These are phyloP conservation scores for Closterium sp. DNA, from an alignment of 139 green algal genomes.

Conservation along the genomic window DNA sequence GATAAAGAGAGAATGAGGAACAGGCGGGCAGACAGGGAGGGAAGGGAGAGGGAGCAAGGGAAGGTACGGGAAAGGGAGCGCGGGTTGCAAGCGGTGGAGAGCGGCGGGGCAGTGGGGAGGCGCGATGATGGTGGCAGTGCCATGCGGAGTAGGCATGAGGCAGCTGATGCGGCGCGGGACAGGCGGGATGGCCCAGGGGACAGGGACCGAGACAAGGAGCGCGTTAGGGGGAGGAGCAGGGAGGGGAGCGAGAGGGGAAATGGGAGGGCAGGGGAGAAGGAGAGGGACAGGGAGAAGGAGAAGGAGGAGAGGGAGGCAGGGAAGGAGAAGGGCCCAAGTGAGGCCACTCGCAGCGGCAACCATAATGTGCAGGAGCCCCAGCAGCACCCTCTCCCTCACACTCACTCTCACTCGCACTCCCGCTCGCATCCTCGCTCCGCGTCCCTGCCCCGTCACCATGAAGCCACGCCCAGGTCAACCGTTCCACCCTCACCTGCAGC, in stretches of 20 bases:
- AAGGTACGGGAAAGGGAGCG: too few species aligned
- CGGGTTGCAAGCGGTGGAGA: too few species aligned
- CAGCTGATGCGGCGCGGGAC: background rate
- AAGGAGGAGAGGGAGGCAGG: background rate
- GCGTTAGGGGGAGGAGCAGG: background rate
- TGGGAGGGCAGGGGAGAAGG: background rate
- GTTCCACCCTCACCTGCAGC: background rate
- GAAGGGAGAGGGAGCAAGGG: background rate
- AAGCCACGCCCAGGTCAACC: background rate
- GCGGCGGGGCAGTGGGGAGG: background rate
- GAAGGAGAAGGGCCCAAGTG: background rate
- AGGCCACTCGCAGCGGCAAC: background rate
- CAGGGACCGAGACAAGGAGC: background rate
- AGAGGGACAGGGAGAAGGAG: background rate
- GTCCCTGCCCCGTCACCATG: background rate
- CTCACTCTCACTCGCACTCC: background rate
- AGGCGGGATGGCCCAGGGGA: background rate
- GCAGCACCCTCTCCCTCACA: background rate
- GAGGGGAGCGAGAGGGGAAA: background rate
- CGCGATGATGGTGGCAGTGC: background rate
- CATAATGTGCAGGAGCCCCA: background rate
- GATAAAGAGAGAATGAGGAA: too few species aligned
- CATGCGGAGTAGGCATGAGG: background rate
- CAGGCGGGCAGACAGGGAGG: too few species aligned
- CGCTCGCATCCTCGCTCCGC: background rate